Evolutionary conservation across 495 filamentous ascomycete genomes (phyloP), one percentile per base, ranked within the genome.

Genomic region (Penicillium canescens): DNA sequence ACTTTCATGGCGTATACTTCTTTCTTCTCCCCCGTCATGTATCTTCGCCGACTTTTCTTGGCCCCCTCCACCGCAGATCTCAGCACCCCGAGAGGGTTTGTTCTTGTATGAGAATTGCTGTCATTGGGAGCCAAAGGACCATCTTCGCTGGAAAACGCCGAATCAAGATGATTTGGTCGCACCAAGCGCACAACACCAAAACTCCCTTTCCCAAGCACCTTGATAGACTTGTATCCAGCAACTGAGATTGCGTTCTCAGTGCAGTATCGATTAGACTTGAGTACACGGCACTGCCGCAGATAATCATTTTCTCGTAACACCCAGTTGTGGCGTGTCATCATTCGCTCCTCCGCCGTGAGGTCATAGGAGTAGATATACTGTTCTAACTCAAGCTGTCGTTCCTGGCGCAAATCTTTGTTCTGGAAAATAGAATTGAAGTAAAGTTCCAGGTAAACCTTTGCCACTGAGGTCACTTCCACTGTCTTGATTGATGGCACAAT

Each of bases 1-100:
- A 94, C 89, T 67, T 98, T 98, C 92, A 98, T 96, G 7, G 93
- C 93, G 67, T 87, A 96, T 3, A 96, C 85, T 42, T 83, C 78
- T 39, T 80, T 82, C 42, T 67, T 73, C 39, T 67, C 55, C 3
- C 65, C 66, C 6, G 57, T 61, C 64, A 72, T 67, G 16, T 52
- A 52, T 20, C 51, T 67, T 46, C 71, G 64, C 14, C 66, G 62
- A 21, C 44, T 53, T 21, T 47, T 38, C 40, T 50, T 69, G 6
- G 56, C 44, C 13, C 59, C 63, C 50, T 69, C 68, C 10, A 69
- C 36, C 6, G 65, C 65, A 8, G 65, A 66, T 28, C 58, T 63
- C 8, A 73, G n/a, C 13, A 45, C 28, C 14, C 46, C 48, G n/a
- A 58, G 37, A 39, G 35, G 50, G 26, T 26, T 56, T 0, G 23